Evolutionary conservation across 2,329 filamentous ascomycete genomes (phyloP).

Genomic region (Plenodomus biglobosus): DNA sequence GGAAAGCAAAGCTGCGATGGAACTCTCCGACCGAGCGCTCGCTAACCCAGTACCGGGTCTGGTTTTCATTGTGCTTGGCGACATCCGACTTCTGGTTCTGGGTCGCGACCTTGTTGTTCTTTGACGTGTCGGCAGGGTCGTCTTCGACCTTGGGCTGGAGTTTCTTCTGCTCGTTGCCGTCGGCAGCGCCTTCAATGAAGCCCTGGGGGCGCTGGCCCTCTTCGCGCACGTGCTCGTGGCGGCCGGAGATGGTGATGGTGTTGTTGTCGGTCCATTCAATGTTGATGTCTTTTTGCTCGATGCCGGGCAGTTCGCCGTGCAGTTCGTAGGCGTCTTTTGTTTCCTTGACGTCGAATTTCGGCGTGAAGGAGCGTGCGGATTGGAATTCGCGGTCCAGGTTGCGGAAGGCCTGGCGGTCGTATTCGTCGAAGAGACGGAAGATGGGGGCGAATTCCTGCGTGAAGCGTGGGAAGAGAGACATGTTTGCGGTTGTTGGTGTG

Average conservation of each 20-base stretch:
- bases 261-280: slow-evolving; percentile 79
- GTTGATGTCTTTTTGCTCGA: slow-evolving; percentile 71
- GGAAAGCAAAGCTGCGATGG: slow-evolving; percentile 61
- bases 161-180: slow-evolving; percentile 21
- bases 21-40: slow-evolving; percentile 63
- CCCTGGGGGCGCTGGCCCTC: slow-evolving; percentile 55
- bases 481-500: slow-evolving; percentile 26
- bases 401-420: slow-evolving; percentile 43
- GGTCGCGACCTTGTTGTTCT: slow-evolving; percentile 27
- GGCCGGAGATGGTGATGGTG: slow-evolving; percentile 71
- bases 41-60: slow-evolving; percentile 69
- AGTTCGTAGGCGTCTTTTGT: slow-evolving; percentile 69
- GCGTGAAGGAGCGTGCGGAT: slow-evolving; percentile 62
- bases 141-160: slow-evolving; percentile 66
- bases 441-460: slow-evolving; percentile 47
- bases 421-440: slow-evolving; percentile 54
- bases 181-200: slow-evolving; percentile 51
- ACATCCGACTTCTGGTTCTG: slow-evolving; percentile 43
- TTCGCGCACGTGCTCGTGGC: slow-evolving; percentile 65
- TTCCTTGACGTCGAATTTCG: slow-evolving; percentile 78
- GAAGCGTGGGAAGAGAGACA: slow-evolving; percentile 49
- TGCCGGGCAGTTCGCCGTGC: slow-evolving; percentile 76
- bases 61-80: slow-evolving; percentile 48
- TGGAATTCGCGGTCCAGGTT: slow-evolving; percentile 26
- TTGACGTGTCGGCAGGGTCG: slow-evolving; percentile 43